Conservation (phyloP, 306 rosid genomes). For the Cotoneaster glaucophyllus region DNA sequence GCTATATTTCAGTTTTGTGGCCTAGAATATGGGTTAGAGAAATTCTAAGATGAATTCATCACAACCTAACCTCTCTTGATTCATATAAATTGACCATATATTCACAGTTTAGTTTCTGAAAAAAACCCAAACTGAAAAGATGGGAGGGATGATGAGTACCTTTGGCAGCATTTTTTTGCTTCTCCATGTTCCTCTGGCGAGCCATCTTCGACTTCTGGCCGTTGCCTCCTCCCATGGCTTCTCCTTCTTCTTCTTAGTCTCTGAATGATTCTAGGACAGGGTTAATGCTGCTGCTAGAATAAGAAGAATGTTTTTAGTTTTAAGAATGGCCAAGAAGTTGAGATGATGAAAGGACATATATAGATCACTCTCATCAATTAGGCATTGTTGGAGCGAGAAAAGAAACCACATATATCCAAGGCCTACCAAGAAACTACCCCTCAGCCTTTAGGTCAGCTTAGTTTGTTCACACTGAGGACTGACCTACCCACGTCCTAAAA, state of each 20-base stretch:
- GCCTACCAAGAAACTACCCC: not conserved
- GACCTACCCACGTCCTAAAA: too few species aligned
- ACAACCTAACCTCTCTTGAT: not conserved
- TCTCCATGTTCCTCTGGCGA: constrained; percentile 46
- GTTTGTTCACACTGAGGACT: not conserved
- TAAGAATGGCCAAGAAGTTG: not conserved
- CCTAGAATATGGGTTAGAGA: not conserved
- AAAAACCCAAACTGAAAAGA: not conserved
- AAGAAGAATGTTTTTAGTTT: not conserved
- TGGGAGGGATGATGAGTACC: constrained; percentile 4
- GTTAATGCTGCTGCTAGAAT: not conserved
- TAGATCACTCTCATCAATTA: not conserved
- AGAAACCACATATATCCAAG: not conserved
- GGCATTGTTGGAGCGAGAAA: not conserved
- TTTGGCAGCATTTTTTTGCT: constrained; percentile 31
- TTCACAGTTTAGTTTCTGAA: not conserved
- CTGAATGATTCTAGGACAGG: not conserved
- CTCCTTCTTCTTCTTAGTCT: not conserved
- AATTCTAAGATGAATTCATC: not conserved
- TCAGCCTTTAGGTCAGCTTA: not conserved
- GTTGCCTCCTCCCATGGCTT: constrained; percentile 48
- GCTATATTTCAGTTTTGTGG: not conserved
- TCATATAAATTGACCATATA: not conserved
- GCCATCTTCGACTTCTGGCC: constrained; percentile 47
- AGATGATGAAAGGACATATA: not conserved